Evolutionary conservation across 106 monocot genomes (phyloP).

Genomic region (Apostasia shenzhenica): DNA sequence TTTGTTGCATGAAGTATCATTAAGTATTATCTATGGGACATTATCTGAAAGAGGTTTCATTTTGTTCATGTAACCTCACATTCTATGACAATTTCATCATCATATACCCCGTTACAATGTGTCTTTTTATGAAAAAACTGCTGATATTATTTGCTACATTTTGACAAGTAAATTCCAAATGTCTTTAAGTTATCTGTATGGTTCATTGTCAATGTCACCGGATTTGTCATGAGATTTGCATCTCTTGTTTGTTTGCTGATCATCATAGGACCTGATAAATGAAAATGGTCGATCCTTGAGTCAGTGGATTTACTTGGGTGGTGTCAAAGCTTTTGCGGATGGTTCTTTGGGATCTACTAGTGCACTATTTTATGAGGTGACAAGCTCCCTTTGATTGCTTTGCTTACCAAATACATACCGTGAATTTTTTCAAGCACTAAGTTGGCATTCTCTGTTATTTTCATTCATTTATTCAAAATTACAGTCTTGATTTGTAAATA

Average conservation of each 20-base stretch:
- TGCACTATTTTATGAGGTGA: conserved; percentile 94
- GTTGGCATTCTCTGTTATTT: background rate
- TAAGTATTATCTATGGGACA: no score
- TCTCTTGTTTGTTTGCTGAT: conserved; percentile 2
- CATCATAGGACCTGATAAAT: conserved; percentile 49
- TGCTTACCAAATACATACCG: background rate
- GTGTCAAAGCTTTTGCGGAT: conserved; percentile 95
- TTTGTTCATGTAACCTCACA: no score
- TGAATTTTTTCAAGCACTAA: background rate
- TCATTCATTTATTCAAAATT: conserved; percentile 1
- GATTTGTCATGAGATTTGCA: background rate
- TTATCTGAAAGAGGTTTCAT: no score
- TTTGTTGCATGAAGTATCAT: no score
- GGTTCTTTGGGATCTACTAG: conserved; percentile 92
- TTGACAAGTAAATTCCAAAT: background rate
- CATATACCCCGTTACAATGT: background rate
- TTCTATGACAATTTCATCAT: no score
- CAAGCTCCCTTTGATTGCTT: background rate
- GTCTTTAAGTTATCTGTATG: no score
- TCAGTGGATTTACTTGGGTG: conserved; percentile 80
- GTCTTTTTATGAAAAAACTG: background rate
- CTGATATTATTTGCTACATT: background rate
- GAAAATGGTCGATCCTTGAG: conserved; percentile 65
- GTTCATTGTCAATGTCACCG: background rate
- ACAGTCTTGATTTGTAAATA: background rate